Percentiles rank a stretch among this genome's conserved stretches.
Conservation (phyloP, 371 early-diverging fungal species). For the Funneliformis caledonium region DNA sequence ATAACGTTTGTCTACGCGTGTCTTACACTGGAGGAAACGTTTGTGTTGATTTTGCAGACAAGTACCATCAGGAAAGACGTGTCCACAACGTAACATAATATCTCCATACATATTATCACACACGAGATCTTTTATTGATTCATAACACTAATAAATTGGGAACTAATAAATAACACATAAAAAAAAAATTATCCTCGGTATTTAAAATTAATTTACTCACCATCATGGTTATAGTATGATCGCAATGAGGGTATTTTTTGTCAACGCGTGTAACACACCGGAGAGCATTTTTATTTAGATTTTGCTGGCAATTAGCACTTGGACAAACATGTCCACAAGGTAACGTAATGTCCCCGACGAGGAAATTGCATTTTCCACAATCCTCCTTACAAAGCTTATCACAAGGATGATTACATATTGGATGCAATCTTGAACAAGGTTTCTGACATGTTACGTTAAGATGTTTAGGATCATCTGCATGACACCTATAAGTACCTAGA, state of each 20-base stretch:
- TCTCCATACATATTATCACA: constrained; percentile 34
- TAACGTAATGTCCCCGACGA: constrained; percentile 12
- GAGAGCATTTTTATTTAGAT: constrained; percentile 35
- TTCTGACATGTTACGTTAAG: constrained; percentile 45
- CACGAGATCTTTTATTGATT: neutral
- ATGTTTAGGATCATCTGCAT: constrained; percentile 30
- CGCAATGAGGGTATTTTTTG: constrained; percentile 45
- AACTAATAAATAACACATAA: too few species aligned
- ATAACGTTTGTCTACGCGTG: too few species aligned
- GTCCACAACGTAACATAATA: neutral
- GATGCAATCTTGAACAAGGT: constrained; percentile 49
- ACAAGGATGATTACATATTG: constrained; percentile 46
- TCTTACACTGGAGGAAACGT: too few species aligned
- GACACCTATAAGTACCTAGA: constrained; percentile 46
- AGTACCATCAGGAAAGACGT: too few species aligned
- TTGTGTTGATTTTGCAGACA: too few species aligned
- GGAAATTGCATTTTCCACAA: constrained; percentile 48
- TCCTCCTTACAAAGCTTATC: constrained; percentile 48
- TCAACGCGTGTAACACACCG: constrained; percentile 41
- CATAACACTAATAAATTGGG: constrained; percentile 25
- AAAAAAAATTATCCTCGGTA: too few species aligned
- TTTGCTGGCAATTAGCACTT: constrained; percentile 43
- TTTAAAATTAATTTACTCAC: too few species aligned
- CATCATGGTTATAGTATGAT: constrained; percentile 42
- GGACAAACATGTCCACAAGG: constrained; percentile 43